These are phyloP conservation scores for Solanum piurae DNA, from an alignment of 257 asterid genomes.

Conservation along the genomic window DNA sequence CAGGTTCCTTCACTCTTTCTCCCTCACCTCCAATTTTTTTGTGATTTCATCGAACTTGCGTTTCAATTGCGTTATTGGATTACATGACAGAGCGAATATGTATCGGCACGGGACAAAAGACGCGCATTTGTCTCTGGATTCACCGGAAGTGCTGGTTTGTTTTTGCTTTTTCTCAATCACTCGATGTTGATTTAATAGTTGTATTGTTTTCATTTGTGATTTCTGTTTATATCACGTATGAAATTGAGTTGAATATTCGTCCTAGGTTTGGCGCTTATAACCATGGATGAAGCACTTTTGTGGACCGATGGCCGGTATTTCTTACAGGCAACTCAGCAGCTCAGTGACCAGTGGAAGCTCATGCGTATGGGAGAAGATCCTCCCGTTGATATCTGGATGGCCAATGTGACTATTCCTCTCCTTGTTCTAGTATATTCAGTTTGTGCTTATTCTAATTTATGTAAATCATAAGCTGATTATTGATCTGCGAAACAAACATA, in stretches of 20 bases:
- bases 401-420: conserved; percentile 48
- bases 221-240: neutral
- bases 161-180: neutral
- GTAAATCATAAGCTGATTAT: neutral
- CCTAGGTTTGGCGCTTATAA: conserved; percentile 77
- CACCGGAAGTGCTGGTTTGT: conserved; percentile 81
- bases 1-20: conserved; percentile 37
- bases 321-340: conserved; percentile 83
- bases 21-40: neutral
- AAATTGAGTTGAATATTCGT: neutral
- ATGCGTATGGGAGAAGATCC: conserved; percentile 90
- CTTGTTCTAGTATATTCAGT: neutral
- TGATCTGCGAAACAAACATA: neutral
- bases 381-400: conserved; percentile 75
- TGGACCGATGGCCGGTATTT: conserved; percentile 97
- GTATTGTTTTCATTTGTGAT: neutral
- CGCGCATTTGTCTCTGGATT: conserved; percentile 79
- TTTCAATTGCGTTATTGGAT: neutral
- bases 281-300: conserved; percentile 66
- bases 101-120: conserved; percentile 78
- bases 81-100: conserved; percentile 75
- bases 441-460: neutral
- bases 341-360: conserved; percentile 79
- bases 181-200: neutral
- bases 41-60: neutral